Conservation (phyloP, 768 basidiomycete genomes). For the Pisolithus sp. region DNA sequence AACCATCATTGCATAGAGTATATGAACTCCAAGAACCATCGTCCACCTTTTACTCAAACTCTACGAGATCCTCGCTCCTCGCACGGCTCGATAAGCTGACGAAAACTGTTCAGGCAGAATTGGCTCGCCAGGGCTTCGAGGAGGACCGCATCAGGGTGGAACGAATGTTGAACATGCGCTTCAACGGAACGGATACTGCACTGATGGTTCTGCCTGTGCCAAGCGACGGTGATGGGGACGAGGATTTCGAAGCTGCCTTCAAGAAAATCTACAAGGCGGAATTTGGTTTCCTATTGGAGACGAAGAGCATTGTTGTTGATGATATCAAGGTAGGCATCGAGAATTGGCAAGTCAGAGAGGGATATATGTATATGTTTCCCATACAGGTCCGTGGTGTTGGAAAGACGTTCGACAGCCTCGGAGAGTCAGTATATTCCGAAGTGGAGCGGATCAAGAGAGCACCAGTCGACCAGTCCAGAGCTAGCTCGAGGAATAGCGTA, state of each 20-base stretch:
- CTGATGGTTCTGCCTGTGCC: slow-evolving; percentile 71
- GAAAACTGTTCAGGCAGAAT: slow-evolving; percentile 53
- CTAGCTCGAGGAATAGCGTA: slow-evolving; percentile 54
- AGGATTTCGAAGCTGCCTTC: slow-evolving; percentile 79
- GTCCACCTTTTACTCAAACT: slow-evolving; percentile 66
- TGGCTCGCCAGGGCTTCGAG: slow-evolving; percentile 78
- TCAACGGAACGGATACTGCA: slow-evolving; percentile 89
- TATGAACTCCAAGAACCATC: slow-evolving; percentile 87
- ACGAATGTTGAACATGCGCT: slow-evolving; percentile 86
- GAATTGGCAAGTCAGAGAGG: neutral
- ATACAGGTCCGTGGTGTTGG: slow-evolving; percentile 79
- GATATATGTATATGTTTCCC: neutral
- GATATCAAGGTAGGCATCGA: slow-evolving; percentile 67
- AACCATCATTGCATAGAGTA: slow-evolving; percentile 41
- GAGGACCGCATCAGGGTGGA: slow-evolving; percentile 67
- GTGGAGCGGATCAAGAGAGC: slow-evolving; percentile 45
- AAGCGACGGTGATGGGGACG: slow-evolving; percentile 45
- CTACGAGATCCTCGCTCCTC: slow-evolving; percentile 49
- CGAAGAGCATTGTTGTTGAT: slow-evolving; percentile 79
- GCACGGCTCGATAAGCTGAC: slow-evolving; percentile 67
- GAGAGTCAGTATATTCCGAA: slow-evolving; percentile 74
- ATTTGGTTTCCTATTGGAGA: slow-evolving; percentile 88
- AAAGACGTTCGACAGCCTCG: slow-evolving; percentile 79
- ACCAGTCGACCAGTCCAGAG: slow-evolving; percentile 34
- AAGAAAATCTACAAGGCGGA: slow-evolving; percentile 74